Conservation (phyloP, 2,329 filamentous ascomycete species). For the Sporothrix schenckii region DNA sequence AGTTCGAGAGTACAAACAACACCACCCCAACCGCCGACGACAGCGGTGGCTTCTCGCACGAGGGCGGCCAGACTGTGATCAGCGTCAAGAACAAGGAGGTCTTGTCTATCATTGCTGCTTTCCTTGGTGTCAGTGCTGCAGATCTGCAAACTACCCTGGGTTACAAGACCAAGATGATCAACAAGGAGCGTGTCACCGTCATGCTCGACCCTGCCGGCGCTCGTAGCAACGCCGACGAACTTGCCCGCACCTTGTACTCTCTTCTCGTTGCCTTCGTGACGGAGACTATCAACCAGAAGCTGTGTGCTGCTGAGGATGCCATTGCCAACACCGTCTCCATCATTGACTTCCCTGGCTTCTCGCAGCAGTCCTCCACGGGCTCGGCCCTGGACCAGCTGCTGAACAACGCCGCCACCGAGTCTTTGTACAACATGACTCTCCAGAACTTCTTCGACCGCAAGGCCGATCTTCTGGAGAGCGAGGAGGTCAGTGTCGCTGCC, state of each 20-base stretch:
- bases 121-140: conserved; percentile 78
- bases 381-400: conserved; percentile 89
- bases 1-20: conserved; percentile 80
- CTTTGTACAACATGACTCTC: conserved; percentile 87
- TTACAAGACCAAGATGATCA: conserved; percentile 95
- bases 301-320: conserved; percentile 83
- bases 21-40: conserved; percentile 83
- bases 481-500: conserved; percentile 85
- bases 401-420: conserved; percentile 91
- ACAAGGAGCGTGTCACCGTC: conserved; percentile 95
- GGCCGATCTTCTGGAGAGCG: conserved; percentile 88
- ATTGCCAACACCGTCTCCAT: conserved; percentile 94
- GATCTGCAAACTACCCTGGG: conserved; percentile 87
- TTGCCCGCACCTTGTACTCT: conserved; percentile 90
- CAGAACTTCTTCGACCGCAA: conserved; percentile 96
- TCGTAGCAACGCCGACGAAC: conserved; percentile 87
- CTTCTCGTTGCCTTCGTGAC: conserved; percentile 92
- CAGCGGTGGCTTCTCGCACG: conserved; percentile 93
- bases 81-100: conserved; percentile 93
- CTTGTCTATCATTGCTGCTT: conserved; percentile 84
- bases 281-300: conserved; percentile 85
- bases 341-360: conserved; percentile 94
- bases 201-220: conserved; percentile 95
- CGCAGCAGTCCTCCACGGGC: conserved; percentile 78
- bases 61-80: conserved; percentile 84